phyloP scores from a whole-genome alignment of 23 red algal species.

The Agarophyton chilense region DNA sequence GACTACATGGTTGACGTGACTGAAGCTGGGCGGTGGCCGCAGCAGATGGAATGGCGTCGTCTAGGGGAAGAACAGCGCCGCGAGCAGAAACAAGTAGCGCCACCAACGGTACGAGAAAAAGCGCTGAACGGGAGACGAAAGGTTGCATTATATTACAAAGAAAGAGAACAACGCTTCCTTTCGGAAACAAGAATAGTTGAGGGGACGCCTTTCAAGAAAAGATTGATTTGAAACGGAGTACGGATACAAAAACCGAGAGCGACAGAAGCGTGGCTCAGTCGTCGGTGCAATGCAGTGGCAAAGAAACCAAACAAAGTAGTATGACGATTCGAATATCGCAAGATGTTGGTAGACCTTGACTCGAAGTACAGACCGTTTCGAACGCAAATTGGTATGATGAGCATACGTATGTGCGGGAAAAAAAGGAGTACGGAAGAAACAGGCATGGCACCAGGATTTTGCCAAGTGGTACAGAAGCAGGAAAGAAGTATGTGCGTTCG shows the following conservation, averaged over 20 bases:
- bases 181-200: neutral
- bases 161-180: neutral
- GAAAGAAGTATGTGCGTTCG: neutral
- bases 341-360: too few species aligned
- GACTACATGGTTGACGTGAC: neutral
- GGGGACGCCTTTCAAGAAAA: too few species aligned
- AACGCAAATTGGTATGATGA: too few species aligned
- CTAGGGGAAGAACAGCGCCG: neutral
- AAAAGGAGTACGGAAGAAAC: neutral
- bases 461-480: neutral
- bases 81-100: neutral
- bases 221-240: too few species aligned
- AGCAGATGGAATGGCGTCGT: neutral
- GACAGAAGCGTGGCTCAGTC: neutral
- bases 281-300: too few species aligned
- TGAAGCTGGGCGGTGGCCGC: neutral
- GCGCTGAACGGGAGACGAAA: neutral
- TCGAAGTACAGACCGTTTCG: too few species aligned
- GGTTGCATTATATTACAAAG: neutral
- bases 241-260: too few species aligned
- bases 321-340: too few species aligned
- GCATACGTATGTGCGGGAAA: too few species aligned
- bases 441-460: neutral
- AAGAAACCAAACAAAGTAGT: too few species aligned
- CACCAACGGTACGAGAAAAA: neutral